Evolutionary conservation across 306 rosid genomes (phyloP), one percentile per base, ranked within the genome.

Genomic region (Trichosanthes truncata): DNA sequence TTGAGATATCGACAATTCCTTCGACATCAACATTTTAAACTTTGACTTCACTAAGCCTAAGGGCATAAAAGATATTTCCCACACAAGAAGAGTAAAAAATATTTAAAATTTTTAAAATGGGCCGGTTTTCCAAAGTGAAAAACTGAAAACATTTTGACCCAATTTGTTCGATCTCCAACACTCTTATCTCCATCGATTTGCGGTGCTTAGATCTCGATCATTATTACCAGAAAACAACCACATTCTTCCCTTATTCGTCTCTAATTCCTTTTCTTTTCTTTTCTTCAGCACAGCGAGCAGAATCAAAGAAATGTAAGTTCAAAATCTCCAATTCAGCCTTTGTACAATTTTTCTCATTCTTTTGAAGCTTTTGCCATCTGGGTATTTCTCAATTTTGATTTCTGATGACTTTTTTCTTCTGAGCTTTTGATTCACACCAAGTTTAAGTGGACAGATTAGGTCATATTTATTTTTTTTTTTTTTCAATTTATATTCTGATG

Each of bases 241-340:
- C 15, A 36, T 20, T 66, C 29, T 20, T 9, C 49, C 3, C 43
- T 36, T 13, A 6, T 35, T 35, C 17, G 49, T 66, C 35, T 40
- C 55, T 1, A 12, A n/a, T 43, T 45, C n/a, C 3, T 4, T 5
- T 69, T n/a, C 10, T 38, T n/a, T 8, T 7, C 1, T 20, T 13
- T 69, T 26, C 76, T 12, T 41, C 77, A 10, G 3, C 33, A 23
- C 55, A n/a, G 21, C 76, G 21, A 71, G n/a, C 77, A 46, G 41
- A 72, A 73, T 73, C 77, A 3, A 29, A 48, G 77, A 73, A 13
- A 7, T 73, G 76, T 71, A 71, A 71, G 76, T 71, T 71, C 21
- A 23, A 13, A 23, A 11, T 41, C 55, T 13, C 55, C 21, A 13
- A 43, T 4, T 71, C 29, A 1, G 35, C n/a, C 9, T 4, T 68